Conservation (phyloP, 1,284 basidiomycete species). For the Pholiota adiposa region DNA sequence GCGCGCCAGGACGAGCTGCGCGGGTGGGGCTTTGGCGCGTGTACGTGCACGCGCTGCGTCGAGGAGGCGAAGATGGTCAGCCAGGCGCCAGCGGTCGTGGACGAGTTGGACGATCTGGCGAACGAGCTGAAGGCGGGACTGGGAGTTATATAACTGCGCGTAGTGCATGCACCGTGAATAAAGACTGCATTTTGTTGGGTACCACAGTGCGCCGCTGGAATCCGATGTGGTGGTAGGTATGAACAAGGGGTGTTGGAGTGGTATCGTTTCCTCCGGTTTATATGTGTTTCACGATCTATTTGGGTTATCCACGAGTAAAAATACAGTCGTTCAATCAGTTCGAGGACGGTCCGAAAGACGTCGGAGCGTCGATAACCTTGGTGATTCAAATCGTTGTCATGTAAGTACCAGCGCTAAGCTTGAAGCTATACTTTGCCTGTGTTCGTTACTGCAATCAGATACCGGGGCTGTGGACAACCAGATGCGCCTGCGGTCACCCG, state of each 20-base stretch:
- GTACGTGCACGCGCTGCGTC: slow-evolving; percentile 69
- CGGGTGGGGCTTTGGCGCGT: slow-evolving; percentile 79
- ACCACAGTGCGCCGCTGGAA: background rate
- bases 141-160: slow-evolving; percentile 30
- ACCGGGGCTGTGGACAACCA: background rate
- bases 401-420: background rate
- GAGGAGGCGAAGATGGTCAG: slow-evolving; percentile 43
- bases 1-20: slow-evolving; percentile 63
- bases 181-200: background rate
- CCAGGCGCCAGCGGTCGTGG: slow-evolving; percentile 24
- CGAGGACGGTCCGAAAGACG: background rate
- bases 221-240: background rate
- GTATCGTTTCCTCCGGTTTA: background rate
- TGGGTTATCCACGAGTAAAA: background rate
- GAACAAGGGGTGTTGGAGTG: background rate
- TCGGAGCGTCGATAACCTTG: background rate
- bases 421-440: background rate
- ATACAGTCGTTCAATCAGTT: background rate
- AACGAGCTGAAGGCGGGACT: slow-evolving; percentile 37
- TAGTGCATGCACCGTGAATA: background rate
- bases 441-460: background rate
- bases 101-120: slow-evolving; percentile 42
- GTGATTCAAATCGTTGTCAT: background rate
- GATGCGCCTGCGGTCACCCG: background rate
- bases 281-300: background rate